Conservation (phyloP, 2,329 filamentous ascomycete genomes). For the Colletotrichum destructivum region DNA sequence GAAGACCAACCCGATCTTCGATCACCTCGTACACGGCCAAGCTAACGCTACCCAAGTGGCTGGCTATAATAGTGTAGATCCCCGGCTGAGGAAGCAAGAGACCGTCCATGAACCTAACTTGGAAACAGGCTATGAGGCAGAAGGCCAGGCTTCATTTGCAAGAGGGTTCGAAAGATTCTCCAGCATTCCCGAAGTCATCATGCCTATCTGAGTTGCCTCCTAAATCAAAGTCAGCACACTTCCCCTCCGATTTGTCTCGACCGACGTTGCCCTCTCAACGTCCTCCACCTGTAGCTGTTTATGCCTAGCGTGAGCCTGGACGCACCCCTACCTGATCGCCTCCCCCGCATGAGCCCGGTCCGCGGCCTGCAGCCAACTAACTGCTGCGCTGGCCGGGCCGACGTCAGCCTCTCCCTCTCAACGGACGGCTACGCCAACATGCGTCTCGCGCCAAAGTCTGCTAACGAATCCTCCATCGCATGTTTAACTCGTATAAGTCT, state of each 20-base stretch:
- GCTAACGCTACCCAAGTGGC: slow-evolving; percentile 4
- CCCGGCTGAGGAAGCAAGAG: neutral
- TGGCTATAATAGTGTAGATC: neutral
- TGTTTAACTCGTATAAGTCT: neutral
- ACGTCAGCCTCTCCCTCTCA: slow-evolving; percentile 5
- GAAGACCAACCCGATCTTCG: slow-evolving; percentile 1
- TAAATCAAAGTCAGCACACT: neutral
- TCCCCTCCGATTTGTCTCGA: neutral
- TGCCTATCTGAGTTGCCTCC: neutral
- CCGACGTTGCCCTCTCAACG: neutral
- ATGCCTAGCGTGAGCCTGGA: neutral
- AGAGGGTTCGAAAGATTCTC: neutral
- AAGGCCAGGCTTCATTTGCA: neutral
- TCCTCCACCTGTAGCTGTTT: neutral
- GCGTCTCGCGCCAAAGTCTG: neutral
- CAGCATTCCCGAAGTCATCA: neutral
- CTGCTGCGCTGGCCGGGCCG: slow-evolving; percentile 10
- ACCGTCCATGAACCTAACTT: neutral
- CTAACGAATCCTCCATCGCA: neutral
- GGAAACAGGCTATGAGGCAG: neutral
- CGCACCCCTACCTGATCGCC: neutral
- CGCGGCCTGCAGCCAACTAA: neutral
- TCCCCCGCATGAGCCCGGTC: slow-evolving; percentile 9
- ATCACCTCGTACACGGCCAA: neutral
- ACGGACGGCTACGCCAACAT: neutral